These are phyloP conservation scores for Calycina marina DNA, from an alignment of 2,329 filamentous ascomycete genomes.

Conservation along the genomic window DNA sequence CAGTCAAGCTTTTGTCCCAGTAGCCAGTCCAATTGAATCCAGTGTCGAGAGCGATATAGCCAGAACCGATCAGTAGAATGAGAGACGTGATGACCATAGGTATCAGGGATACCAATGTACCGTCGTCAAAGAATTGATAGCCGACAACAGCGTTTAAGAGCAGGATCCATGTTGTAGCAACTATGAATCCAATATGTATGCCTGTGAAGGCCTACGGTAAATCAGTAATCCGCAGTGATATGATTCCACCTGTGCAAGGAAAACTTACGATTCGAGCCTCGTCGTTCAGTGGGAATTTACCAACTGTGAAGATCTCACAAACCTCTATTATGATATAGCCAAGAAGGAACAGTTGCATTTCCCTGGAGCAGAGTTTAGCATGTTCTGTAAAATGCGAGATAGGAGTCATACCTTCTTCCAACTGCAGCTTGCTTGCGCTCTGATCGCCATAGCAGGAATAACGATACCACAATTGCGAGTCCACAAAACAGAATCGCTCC, in stretches of 20 bases:
- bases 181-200: slow-evolving; percentile 79
- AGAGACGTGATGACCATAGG: slow-evolving; percentile 58
- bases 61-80: slow-evolving; percentile 72
- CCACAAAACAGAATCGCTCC: slow-evolving; percentile 78
- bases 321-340: slow-evolving; percentile 79
- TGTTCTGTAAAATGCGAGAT: slow-evolving; percentile 1
- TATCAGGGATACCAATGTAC: slow-evolving; percentile 68
- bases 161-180: slow-evolving; percentile 78
- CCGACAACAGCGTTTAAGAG: slow-evolving; percentile 86
- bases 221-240: slow-evolving; percentile 7
- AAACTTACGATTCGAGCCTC: slow-evolving; percentile 57
- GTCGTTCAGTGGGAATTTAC: slow-evolving; percentile 64
- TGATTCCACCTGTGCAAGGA: slow-evolving; percentile 1
- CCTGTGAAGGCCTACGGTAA: slow-evolving; percentile 62
- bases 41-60: slow-evolving; percentile 91
- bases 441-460: slow-evolving; percentile 61
- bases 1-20: slow-evolving; percentile 47
- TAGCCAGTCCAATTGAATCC: slow-evolving; percentile 72
- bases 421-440: slow-evolving; percentile 89
- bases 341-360: slow-evolving; percentile 89
- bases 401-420: slow-evolving; percentile 57
- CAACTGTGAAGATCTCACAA: slow-evolving; percentile 93
- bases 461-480: slow-evolving; percentile 55
- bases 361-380: slow-evolving; percentile 37
- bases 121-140: slow-evolving; percentile 87